A percentile compares a stretch with the other conserved stretches of the same genome.
phyloP scores from a whole-genome alignment of 805 yeast species.

The Kurtzmaniella fragi region DNA sequence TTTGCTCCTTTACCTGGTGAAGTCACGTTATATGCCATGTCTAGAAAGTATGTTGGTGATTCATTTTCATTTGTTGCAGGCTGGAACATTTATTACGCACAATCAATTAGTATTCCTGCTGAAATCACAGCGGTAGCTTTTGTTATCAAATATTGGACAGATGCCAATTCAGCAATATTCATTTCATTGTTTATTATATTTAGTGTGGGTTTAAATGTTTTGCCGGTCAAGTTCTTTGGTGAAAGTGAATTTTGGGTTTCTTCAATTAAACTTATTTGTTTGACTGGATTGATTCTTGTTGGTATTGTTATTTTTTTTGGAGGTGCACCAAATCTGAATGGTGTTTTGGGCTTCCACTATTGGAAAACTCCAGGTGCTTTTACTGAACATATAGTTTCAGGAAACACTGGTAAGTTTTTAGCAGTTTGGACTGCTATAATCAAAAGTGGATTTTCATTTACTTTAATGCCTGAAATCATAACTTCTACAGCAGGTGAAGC shows the following conservation, averaged over 20 bases:
- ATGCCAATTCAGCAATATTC: slow-evolving; percentile 16
- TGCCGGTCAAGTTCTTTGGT: slow-evolving; percentile 16
- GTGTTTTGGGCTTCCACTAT: slow-evolving; percentile 16
- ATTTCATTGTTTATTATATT: slow-evolving; percentile 27
- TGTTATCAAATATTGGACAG: slow-evolving; percentile 18
- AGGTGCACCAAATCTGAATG: slow-evolving; percentile 14
- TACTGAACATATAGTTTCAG: slow-evolving; percentile 18
- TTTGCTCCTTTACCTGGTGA: slow-evolving; percentile 15
- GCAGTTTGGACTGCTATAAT: slow-evolving; percentile 57
- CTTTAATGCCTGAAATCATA: slow-evolving; percentile 50
- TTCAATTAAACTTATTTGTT: slow-evolving; percentile 13
- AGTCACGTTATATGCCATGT: slow-evolving; percentile 9
- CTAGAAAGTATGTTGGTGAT: slow-evolving; percentile 6
- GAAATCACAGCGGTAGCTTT: slow-evolving; percentile 18
- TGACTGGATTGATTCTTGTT: slow-evolving; percentile 15
- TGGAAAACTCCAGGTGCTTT: slow-evolving; percentile 21
- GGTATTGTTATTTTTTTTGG: slow-evolving; percentile 20
- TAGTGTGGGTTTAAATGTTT: slow-evolving; percentile 11
- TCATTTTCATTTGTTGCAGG: slow-evolving; percentile 16
- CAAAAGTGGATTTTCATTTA: slow-evolving; percentile 57
- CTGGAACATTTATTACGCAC: slow-evolving; percentile 15
- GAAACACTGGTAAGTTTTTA: slow-evolving; percentile 54
- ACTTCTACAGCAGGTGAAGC: slow-evolving; percentile 29
- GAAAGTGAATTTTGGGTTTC: slow-evolving; percentile 19
- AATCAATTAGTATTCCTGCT: slow-evolving; percentile 15